Conservation (phyloP, 2,329 filamentous ascomycete species). For the Trichoderma citrinoviride region DNA sequence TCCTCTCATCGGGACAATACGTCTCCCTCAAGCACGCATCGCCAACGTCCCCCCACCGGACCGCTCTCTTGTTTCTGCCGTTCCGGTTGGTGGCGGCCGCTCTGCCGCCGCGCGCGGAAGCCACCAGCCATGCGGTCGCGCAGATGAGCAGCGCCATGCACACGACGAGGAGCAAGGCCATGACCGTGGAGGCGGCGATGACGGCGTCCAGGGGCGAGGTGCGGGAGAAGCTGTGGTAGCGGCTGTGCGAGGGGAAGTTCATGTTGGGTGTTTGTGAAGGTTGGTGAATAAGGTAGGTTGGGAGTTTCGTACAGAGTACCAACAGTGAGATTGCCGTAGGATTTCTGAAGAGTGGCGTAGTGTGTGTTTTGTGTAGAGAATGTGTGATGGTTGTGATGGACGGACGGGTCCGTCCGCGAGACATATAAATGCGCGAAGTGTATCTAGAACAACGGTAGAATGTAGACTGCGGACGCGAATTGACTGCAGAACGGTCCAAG, state of each 20-base stretch:
- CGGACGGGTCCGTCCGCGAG: background rate
- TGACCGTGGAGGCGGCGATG: background rate
- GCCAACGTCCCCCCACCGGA: no score
- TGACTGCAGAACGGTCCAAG: no score
- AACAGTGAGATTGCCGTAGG: no score
- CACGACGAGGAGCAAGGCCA: background rate
- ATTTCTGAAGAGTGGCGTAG: background rate
- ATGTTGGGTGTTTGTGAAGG: background rate
- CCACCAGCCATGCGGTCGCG: no score
- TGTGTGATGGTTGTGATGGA: background rate
- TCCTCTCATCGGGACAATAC: background rate
- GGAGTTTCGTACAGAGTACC: no score
- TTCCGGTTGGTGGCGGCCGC: no score
- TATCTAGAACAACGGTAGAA: no score
- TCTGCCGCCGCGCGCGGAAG: no score
- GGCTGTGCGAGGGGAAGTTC: background rate
- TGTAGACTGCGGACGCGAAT: no score
- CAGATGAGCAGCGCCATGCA: background rate
- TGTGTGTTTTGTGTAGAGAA: background rate
- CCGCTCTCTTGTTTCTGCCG: no score
- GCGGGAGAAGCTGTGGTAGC: background rate
- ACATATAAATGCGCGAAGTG: background rate
- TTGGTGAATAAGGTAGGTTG: no score
- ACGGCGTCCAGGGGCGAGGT: background rate
- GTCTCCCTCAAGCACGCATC: no score